These are phyloP conservation scores for Penicillium waksmanii DNA, from an alignment of 495 filamentous ascomycete species.

Conservation along the genomic window DNA sequence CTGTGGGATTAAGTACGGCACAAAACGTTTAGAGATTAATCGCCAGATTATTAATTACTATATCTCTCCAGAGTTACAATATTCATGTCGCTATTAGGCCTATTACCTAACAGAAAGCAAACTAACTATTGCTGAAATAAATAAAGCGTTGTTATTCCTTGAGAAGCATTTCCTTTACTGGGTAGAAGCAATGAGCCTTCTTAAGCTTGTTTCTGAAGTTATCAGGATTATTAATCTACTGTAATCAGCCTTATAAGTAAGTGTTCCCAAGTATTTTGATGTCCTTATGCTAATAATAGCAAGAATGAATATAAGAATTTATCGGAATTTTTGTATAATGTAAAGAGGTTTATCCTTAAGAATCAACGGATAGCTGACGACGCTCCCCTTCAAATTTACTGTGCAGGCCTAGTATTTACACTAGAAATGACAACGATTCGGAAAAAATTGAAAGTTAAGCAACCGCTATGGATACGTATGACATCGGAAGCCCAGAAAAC, in stretches of 20 bases:
- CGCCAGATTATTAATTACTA: neutral
- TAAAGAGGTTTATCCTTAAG: neutral
- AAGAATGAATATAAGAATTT: neutral
- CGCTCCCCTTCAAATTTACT: neutral
- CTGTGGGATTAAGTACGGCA: neutral
- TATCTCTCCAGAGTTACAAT: neutral
- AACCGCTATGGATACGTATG: neutral
- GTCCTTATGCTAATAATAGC: neutral
- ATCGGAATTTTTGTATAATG: neutral
- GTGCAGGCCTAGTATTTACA: neutral
- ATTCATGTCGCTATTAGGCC: neutral
- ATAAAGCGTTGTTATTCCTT: neutral
- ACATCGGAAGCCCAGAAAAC: neutral
- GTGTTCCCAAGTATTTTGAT: neutral
- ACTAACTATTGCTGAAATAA: neutral
- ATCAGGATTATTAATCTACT: neutral
- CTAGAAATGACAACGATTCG: neutral
- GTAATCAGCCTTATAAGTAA: neutral
- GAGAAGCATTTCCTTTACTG: neutral
- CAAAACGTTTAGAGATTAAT: neutral
- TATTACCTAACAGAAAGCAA: neutral
- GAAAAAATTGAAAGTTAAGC: neutral
- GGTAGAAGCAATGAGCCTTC: conserved; percentile 3
- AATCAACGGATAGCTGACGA: neutral
- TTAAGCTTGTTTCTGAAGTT: neutral